Evolutionary conservation across 768 basidiomycete genomes (phyloP).

Genomic region (Boletus sp.): DNA sequence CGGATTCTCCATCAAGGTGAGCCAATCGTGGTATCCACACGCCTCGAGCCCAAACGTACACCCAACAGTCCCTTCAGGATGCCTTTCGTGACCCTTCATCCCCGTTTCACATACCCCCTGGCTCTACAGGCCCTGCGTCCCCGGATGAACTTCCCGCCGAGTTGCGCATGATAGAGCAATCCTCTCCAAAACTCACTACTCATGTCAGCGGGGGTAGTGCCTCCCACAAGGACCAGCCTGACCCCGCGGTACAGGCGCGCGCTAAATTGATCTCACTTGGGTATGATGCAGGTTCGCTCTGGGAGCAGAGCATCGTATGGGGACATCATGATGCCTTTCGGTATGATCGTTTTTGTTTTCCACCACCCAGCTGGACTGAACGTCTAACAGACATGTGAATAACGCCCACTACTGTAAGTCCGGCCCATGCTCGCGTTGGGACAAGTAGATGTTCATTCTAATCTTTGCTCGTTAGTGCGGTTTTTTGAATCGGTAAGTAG

Average conservation of each 20-base stretch:
- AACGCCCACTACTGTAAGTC: constrained; percentile 67
- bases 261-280: constrained; percentile 45
- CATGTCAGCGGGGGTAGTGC: neutral
- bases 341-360: constrained; percentile 33
- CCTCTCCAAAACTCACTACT: constrained; percentile 4
- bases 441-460: neutral
- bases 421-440: neutral
- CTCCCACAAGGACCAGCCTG: neutral
- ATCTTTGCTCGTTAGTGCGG: constrained; percentile 42
- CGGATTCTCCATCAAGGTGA: constrained; percentile 29
- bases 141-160: constrained; percentile 43
- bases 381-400: constrained; percentile 62
- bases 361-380: neutral
- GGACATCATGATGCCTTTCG: constrained; percentile 79
- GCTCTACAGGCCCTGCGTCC: constrained; percentile 56
- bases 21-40: neutral
- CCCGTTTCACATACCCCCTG: constrained; percentile 63
- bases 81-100: constrained; percentile 63
- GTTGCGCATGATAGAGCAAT: neutral
- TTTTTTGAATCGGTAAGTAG: constrained; percentile 66
- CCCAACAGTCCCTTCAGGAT: constrained; percentile 54
- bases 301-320: constrained; percentile 78
- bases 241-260: constrained; percentile 38
- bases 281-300: constrained; percentile 65
- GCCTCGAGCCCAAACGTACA: neutral